Base-by-base conservation (phyloP, 257 asterid species). In the Jacaranda mimosifolia region DNA sequence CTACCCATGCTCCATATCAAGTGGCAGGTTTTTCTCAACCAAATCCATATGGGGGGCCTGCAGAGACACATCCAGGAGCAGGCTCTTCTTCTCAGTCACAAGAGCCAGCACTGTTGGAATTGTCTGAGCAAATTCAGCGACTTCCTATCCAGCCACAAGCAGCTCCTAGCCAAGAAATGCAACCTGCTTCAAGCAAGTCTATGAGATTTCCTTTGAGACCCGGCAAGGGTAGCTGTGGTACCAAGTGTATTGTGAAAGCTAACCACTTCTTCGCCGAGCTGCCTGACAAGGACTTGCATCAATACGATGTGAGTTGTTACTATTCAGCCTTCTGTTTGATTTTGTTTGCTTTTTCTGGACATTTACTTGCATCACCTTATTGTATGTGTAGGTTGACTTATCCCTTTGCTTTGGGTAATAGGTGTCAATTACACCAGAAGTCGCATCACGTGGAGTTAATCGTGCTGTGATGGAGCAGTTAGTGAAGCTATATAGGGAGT, bases 231-330 rank as follows among this genome's bases (percentile, higher is more conserved):
- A 88, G 86, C 60, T 46, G 40, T 68, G 99, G 99, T 19, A 78
- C 73, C 1, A 95, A 53, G 78, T 93, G 99, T 79, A 67, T 89
- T 15, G 99, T 95, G 64, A 95, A 95, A 82, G 99, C 99, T 13
- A 95, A 95, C 55, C 99, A 95, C 86, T 93, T 95, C 69, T 90
- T 93, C 39, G 98, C 94, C 0, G 96, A 91, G 88, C 87, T 95
- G 11, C 98, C 99, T 0, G 97, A 95, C 76, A 95, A 93, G 69
- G 99, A 95, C 81, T 79, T 95, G 87, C 97, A 93, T 68, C 99
- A 95, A 56, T 95, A 95, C 81, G 99, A 95, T 73, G 98, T 92
- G 73, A 83, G 97, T 73, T 79, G 35, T 72, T 70, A 36, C 59
- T 56, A 38, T 69, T 6, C 1, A 36, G 15, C 40, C 62, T 18